These are phyloP conservation scores for Globisporangium radiosum DNA, from an alignment of 352 stramenopile species.

Conservation along the genomic window DNA sequence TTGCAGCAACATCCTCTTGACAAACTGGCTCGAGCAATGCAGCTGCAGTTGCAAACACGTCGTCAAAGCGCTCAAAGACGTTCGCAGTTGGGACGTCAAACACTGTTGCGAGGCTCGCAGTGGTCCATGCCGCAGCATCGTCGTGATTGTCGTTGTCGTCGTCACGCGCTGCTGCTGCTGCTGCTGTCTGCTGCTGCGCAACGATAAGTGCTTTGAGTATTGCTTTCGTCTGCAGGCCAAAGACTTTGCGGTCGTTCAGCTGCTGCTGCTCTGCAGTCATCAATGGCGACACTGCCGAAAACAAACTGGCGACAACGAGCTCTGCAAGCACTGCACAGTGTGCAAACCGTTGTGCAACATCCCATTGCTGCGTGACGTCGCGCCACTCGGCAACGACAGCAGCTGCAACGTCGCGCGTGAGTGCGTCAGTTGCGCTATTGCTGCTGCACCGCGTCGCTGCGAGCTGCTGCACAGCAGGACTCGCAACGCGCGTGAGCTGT, in stretches of 20 bases:
- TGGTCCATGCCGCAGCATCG: background rate
- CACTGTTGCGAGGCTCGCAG: constrained; percentile 8
- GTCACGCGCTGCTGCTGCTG: constrained; percentile 3
- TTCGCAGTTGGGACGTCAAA: constrained; percentile 20
- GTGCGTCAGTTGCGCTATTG: no score
- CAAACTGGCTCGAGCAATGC: background rate
- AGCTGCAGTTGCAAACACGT: constrained; percentile 6
- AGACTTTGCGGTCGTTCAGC: constrained; percentile 14
- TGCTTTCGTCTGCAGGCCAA: constrained; percentile 53
- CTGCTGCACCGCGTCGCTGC: background rate
- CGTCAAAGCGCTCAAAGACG: constrained; percentile 23
- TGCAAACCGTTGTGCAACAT: constrained; percentile 24
- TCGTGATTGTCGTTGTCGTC: background rate
- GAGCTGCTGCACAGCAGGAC: constrained; percentile 6
- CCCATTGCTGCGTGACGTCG: constrained; percentile 14
- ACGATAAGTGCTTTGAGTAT: constrained; percentile 21
- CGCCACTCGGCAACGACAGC: constrained; percentile 25
- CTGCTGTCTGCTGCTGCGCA: constrained; percentile 6
- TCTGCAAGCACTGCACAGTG: constrained; percentile 34
- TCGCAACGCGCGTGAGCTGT: background rate
- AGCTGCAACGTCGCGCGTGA: background rate
- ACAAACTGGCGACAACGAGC: background rate
- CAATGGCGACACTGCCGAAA: no score
- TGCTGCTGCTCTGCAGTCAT: no score
- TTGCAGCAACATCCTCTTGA: no score